Evolutionary conservation across 768 basidiomycete genomes (phyloP).

Genomic region (Naganishia antarctica): DNA sequence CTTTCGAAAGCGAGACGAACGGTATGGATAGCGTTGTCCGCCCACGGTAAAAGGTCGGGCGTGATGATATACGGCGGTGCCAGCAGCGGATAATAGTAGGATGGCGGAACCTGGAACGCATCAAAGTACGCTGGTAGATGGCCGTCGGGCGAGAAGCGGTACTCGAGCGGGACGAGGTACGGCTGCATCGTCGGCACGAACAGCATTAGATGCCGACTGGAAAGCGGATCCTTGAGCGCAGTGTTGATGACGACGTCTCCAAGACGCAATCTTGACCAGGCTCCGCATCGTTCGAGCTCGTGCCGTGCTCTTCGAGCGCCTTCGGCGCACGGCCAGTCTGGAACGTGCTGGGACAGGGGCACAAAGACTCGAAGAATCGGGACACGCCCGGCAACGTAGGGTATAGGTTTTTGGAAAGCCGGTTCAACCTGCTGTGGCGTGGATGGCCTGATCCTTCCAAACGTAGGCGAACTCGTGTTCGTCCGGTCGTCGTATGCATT

Average conservation of each 20-base stretch:
- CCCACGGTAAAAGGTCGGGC: constrained; percentile 46
- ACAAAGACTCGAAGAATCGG: constrained; percentile 47
- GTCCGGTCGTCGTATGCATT: constrained; percentile 21
- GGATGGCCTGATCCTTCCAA: constrained; percentile 1
- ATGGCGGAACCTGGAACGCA: constrained; percentile 45
- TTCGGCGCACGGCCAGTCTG: constrained; percentile 45
- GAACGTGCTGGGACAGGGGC: constrained; percentile 40
- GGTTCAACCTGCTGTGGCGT: constrained; percentile 32
- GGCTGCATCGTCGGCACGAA: constrained; percentile 43
- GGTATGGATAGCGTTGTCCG: constrained; percentile 31
- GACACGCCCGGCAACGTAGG: constrained; percentile 37
- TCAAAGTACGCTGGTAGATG: constrained; percentile 46
- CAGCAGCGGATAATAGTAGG: constrained; percentile 46
- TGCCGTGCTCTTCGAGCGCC: constrained; percentile 36
- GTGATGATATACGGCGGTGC: constrained; percentile 43
- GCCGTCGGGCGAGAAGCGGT: constrained; percentile 33
- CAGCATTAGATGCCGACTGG: constrained; percentile 41
- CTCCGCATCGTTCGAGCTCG: constrained; percentile 48
- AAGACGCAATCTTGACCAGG: constrained; percentile 35
- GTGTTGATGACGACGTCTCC: constrained; percentile 48
- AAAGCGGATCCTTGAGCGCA: constrained; percentile 36
- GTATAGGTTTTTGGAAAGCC: constrained; percentile 44
- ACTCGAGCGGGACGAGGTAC: constrained; percentile 44
- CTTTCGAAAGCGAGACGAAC: constrained; percentile 46
- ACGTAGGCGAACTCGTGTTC: constrained; percentile 21